Base-by-base conservation (phyloP, 495 filamentous ascomycete genomes). In the Penicillium parvum region DNA sequence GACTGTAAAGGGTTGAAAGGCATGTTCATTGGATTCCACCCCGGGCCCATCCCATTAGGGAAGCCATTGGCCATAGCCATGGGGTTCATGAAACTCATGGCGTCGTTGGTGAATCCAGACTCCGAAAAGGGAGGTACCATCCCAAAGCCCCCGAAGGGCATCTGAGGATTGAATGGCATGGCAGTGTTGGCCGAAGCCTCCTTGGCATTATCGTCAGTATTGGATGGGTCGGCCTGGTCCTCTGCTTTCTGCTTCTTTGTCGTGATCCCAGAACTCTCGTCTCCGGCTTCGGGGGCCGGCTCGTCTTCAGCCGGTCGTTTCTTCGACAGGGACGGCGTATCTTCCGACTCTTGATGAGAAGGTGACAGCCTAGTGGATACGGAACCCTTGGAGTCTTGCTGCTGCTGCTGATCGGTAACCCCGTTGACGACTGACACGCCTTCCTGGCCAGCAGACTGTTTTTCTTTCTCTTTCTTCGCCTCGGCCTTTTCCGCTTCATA, bases 281-380 rank as follows among this genome's bases (percentile, higher is more conserved):
- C 51, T 16, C 37, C 49, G n/a, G 52, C 39, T 14, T 44, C 44
- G 12, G 32, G 40, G 32, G 75, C 71, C 17, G 83, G 65, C 2
- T 81, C 67, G 29, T 88, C 84, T 30, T 95, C 86, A 25, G 89
- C 89, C 8, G 84, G 75, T 11, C 92, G 81, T 70, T 96, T 96
- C 66, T 84, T 90, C 12, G 74, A 69, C 29, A 63, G 47, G 4
- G 37, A 39, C 16, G 63, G 50, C 11, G 32, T 26, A 28, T 28
- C 22, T 5, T 52, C 54, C 34, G 17, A n/a, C 16, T 57, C 53
- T 46, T 68, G 62, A 19, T 70, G 73, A 16, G 60, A 59, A n/a
- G 64, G 51, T 22, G 55, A 55, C 40, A 65, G 65, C 38, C 54
- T 52, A 30, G 57, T 52, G 45, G 47, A 5, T 26, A 27, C 10